Conservation (phyloP, 179 eudicot genomes). For the Carnegiea gigantea region DNA sequence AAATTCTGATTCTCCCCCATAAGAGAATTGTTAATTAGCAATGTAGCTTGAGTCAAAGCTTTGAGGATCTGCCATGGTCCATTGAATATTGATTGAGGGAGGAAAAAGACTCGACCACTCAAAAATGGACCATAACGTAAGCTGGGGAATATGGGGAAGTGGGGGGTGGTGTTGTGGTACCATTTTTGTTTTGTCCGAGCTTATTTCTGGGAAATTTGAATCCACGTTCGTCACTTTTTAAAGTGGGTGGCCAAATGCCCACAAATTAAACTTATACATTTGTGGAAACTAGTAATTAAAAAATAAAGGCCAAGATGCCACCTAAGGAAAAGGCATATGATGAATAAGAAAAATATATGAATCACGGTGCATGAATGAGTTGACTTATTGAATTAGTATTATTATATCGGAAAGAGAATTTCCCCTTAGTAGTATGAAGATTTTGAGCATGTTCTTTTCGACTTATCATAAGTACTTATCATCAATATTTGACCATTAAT, state of each 20-base stretch:
- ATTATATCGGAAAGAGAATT: too few species aligned
- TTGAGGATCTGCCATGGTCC: background rate
- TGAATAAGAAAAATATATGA: too few species aligned
- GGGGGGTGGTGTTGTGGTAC: background rate
- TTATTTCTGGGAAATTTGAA: conserved; percentile 1
- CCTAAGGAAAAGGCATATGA: too few species aligned
- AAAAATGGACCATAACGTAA: background rate
- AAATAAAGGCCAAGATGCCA: too few species aligned
- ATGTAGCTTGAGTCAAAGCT: conserved; percentile 2
- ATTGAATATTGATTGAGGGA: background rate
- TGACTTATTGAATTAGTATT: too few species aligned
- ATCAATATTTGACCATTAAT: too few species aligned
- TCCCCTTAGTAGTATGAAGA: too few species aligned
- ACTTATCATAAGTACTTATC: too few species aligned
- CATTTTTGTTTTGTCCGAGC: background rate
- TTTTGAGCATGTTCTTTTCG: too few species aligned
- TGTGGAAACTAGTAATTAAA: background rate
- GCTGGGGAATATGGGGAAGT: background rate
- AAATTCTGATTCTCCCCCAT: too few species aligned
- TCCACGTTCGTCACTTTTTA: conserved; percentile 19
- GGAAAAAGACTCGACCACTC: background rate
- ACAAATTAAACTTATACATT: too few species aligned
- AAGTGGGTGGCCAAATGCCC: conserved; percentile 11
- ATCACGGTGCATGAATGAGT: too few species aligned
- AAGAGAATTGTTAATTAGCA: background rate